phyloP scores from a whole-genome alignment of 2,329 filamentous ascomycete genomes.

The Chaetomium sp. region DNA sequence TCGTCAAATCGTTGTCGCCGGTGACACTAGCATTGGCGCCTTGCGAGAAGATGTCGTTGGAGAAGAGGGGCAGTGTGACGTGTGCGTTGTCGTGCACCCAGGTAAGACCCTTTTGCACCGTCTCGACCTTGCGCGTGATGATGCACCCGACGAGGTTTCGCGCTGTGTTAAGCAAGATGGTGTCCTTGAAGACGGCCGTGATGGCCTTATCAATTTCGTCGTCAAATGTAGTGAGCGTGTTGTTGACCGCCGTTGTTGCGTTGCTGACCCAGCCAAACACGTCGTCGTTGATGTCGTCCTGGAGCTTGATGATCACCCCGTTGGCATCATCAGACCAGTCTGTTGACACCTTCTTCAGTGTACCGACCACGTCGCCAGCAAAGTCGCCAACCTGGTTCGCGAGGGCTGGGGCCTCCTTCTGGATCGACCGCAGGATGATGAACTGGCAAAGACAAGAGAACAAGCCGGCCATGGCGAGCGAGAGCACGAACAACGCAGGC shows the following conservation, averaged over 20 bases:
- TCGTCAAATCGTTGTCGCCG: conserved; percentile 53
- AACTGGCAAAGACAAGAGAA: conserved; percentile 79
- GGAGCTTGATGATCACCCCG: conserved; percentile 49
- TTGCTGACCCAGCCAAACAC: conserved; percentile 83
- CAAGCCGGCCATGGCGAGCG: conserved; percentile 73
- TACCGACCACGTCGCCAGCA: conserved; percentile 67
- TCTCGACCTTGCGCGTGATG: conserved; percentile 78
- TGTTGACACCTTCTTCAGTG: conserved; percentile 65
- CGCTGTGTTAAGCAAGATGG: conserved; percentile 71
- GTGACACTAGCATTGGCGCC: conserved; percentile 60
- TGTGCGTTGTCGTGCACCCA: conserved; percentile 88
- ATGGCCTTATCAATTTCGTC: conserved; percentile 68
- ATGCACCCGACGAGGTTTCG: conserved; percentile 77
- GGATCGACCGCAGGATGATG: conserved; percentile 64
- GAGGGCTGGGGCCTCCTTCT: conserved; percentile 70
- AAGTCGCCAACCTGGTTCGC: conserved; percentile 70
- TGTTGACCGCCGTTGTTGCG: conserved; percentile 74
- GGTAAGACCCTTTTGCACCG: conserved; percentile 80
- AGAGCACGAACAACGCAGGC: conserved; percentile 78
- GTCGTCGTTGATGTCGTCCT: conserved; percentile 69
- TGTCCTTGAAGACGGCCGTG: conserved; percentile 73
- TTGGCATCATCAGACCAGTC: conserved; percentile 76
- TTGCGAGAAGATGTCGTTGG: conserved; percentile 74
- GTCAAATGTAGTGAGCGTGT: conserved; percentile 78
- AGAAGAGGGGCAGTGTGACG: conserved; percentile 70